A percentile compares a stretch with the other conserved stretches of the same genome.
These are phyloP conservation scores for Jasminum sambac DNA, from an alignment of 257 asterid species.

Conservation along the genomic window DNA sequence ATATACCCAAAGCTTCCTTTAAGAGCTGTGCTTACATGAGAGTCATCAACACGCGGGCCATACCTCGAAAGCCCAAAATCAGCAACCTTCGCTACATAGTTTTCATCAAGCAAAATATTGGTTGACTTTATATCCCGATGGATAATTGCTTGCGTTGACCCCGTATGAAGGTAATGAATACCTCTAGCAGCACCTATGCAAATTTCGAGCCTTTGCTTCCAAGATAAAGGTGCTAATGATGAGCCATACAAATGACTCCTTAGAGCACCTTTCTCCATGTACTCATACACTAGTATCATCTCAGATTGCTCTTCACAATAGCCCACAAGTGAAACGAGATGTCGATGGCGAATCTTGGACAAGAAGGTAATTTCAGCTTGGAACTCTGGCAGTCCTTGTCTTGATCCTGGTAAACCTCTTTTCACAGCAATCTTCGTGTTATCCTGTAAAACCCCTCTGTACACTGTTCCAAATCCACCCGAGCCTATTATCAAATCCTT, in stretches of 20 bases:
- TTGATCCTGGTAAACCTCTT: conserved; percentile 14
- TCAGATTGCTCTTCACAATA: conserved; percentile 23
- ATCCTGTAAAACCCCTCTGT: conserved; percentile 11
- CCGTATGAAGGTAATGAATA: conserved; percentile 20
- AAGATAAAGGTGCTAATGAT: conserved; percentile 8
- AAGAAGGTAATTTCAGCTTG: conserved; percentile 13
- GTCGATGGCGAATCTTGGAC: conserved; percentile 18
- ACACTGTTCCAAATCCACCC: conserved; percentile 16
- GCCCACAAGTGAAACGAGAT: conserved; percentile 18
- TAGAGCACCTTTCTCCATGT: conserved; percentile 15
- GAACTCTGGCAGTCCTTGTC: conserved; percentile 17
- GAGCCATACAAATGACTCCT: conserved; percentile 17
- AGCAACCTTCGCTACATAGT: conserved; percentile 16
- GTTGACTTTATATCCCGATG: conserved; percentile 19
- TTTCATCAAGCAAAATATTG: conserved; percentile 8
- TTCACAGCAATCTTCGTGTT: conserved; percentile 19
- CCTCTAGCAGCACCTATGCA: conserved; percentile 18
- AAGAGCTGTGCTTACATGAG: conserved; percentile 21
- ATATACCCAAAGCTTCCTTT: conserved; percentile 20
- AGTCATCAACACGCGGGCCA: conserved; percentile 15
- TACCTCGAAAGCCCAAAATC: conserved; percentile 21
- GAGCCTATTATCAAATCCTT: conserved; percentile 16
- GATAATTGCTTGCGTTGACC: conserved; percentile 12
- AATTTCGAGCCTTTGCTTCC: conserved; percentile 20
- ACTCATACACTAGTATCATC: conserved; percentile 19